Evolutionary conservation across 1,284 basidiomycete genomes (phyloP).

Genomic region (Kalmanozyma brasiliensis): DNA sequence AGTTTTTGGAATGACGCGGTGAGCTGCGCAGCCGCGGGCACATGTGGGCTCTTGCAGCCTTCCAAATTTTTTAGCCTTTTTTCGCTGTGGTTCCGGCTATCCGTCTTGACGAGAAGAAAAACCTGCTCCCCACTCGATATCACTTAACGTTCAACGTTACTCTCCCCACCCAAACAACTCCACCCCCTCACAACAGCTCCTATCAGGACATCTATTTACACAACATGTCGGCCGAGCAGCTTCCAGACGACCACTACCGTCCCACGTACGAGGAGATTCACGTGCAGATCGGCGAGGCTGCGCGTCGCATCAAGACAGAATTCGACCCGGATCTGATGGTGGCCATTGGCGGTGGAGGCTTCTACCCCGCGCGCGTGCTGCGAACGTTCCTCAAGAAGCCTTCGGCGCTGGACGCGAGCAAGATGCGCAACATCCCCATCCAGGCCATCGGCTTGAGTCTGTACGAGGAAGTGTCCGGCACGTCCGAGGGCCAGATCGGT

Average conservation of each 20-base stretch:
- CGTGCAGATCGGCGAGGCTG: slow-evolving; percentile 57
- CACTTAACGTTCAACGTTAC: too few relatives aligned
- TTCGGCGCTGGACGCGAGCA: slow-evolving; percentile 50
- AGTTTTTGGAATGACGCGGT: too few relatives aligned
- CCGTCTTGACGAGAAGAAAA: neutral
- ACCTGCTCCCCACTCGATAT: too few relatives aligned
- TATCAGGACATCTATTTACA: neutral
- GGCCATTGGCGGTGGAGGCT: slow-evolving; percentile 66
- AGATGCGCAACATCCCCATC: slow-evolving; percentile 66
- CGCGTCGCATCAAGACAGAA: slow-evolving; percentile 60
- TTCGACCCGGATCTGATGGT: slow-evolving; percentile 64
- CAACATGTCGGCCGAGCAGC: slow-evolving; percentile 37
- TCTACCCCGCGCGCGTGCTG: slow-evolving; percentile 66
- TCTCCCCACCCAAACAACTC: neutral
- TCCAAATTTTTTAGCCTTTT: neutral
- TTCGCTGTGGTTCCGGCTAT: slow-evolving; percentile 5
- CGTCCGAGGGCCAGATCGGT: slow-evolving; percentile 60
- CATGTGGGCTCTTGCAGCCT: too few relatives aligned
- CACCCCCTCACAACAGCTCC: neutral
- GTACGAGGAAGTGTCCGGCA: slow-evolving; percentile 65
- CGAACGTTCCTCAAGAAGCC: slow-evolving; percentile 66
- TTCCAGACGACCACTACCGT: slow-evolving; percentile 66
- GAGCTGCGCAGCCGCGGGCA: too few relatives aligned
- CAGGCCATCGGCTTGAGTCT: slow-evolving; percentile 66
- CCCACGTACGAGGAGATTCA: slow-evolving; percentile 68